Evolutionary conservation across 2,329 filamentous ascomycete genomes (phyloP), one percentile per base, ranked within the genome.

Genomic region (Cercospora beticola): DNA sequence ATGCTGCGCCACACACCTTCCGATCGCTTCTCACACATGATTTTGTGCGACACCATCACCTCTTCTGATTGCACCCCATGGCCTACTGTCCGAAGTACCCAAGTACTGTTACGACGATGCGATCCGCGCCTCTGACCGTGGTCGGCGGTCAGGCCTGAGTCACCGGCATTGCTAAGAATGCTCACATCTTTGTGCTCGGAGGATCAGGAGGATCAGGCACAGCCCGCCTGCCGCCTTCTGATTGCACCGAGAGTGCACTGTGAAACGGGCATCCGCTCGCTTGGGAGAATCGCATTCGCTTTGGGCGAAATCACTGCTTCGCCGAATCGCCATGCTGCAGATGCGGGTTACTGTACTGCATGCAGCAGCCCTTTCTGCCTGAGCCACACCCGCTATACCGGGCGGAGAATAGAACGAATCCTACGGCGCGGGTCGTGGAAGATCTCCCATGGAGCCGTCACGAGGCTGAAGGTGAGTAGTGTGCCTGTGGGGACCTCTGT

Each of bases 351-450:
- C 36, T 40, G 36, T n/a, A 40, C 16, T 64, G 52, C 54, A 60
- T 66, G 64, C 67, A 69, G 59, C 60, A 61, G 66, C 31, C 49
- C 49, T 7, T 54, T 43, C 28, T 58, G 52, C 67, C 46, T 65
- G 62, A 66, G 63, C 68, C 65, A 70, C 68, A 64, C 12, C 62
- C 56, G 65, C 69, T 68, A 67, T 46, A 57, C 64, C 69, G 26
- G 14, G 52, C 66, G 65, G 63, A 64, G 66, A 52, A 66, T 62
- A 65, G 64, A 57, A 59, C 56, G 68, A 36, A 60, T 67, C 68
- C 65, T 67, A 46, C 64, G 59, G 49, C 57, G 63, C 67, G 67
- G 66, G 49, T 68, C 66, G 66, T 58, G 57, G 58, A 49, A 46
- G 63, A 62, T 31, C 57, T 58, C 49, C 43, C 66, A 64, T 46